Base-by-base conservation (phyloP, 331 rosid species). In the Arachis monticola region DNA sequence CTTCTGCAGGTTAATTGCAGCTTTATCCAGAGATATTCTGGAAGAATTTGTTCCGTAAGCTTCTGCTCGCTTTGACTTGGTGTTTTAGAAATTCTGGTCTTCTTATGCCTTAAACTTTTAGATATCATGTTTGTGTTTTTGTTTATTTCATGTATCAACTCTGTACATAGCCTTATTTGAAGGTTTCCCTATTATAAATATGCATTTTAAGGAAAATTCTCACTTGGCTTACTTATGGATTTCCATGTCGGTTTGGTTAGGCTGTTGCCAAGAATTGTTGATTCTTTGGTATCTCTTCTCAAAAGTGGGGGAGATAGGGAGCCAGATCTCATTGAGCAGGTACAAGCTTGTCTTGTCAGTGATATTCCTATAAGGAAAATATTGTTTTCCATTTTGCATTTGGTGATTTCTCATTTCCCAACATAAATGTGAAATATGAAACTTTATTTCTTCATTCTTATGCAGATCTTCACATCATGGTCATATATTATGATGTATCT, bases 251-350 rank as follows among this genome's bases (percentile, higher is more conserved):
- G 47, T 70, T 76, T 59, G 82, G 42, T 61, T 79, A 94, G 99
- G 70, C 85, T 88, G 65, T 70, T 91, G 81, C 93, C 95, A 10
- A 80, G 75, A 60, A 75, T 94, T 80, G 87, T 82, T 61, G 91
- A 88, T 70, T 86, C 96, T 71, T 79, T 92, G 42, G 88, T 72
- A 53, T 83, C 89, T 79, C 96, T 94, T 64, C 89, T 94, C 46
- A 84, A 88, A 81, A 79, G 85, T 82, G 99, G 99, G 61, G 93
- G 85, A 41, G 97, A 87, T 74, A 87, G 85, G 87, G 99, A 94
- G 77, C 96, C 97, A 7, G 95, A 91, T 81, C 88, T 90, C 82
- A 77, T 94, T 66, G 93, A 90, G 89, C 91, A 90, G 98, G 98
- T 93, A 67, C 44, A 73, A 32, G 45, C 45, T 60, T 51, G 35